Base-by-base conservation (phyloP, 164 flowering plant genomes). In the Nelumbo lutea region DNA sequence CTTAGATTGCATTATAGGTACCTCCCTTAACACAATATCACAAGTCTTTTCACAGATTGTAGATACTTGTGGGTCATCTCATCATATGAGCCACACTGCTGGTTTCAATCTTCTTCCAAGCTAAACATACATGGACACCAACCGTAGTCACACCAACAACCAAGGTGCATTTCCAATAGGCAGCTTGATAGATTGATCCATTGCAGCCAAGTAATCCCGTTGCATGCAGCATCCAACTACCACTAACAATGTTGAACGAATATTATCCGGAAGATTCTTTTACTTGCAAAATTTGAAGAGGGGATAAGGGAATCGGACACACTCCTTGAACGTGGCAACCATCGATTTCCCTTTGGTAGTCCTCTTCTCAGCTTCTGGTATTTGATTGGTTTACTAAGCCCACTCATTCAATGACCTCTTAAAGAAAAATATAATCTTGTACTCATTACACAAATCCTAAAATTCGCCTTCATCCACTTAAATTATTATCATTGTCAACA, bases 81-180 rank as follows among this genome's bases (percentile, higher is more conserved):
- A 63, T 96, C 99, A 52, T 87, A 76, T 93, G 99, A 6, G 99
- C 99, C 44, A 96, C 99, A 83, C 99, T 96, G 70, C 88, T 93
- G 64, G 98, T 96, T 74, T 90, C 81, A 64, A 96, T 96, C 86
- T 96, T 96, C 80, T 96, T 98, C 48, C 98, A 97, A 38, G 99
- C 98, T 3, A 98, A 96, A 77, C 99, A 94, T 78, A 93, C 99
- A 40, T 96, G 99, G 75, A 96, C 93, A 75, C 98, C 99, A 83
- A 96, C 99, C 99, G 93, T 96, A 81, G 99, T 96, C 27, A 96
- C 99, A 80, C 99, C 99, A 78, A 96, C 93, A 55, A 98, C 99
- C 99, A 96, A 1, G 99, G 99, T 13, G 99, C 99, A 81, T 96
- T 96, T 44, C 99, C 98, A 51, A 96, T 96, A 52, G 99, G 97